These are phyloP conservation scores for Agastache rugosa DNA, from an alignment of 257 asterid species.

Conservation along the genomic window DNA sequence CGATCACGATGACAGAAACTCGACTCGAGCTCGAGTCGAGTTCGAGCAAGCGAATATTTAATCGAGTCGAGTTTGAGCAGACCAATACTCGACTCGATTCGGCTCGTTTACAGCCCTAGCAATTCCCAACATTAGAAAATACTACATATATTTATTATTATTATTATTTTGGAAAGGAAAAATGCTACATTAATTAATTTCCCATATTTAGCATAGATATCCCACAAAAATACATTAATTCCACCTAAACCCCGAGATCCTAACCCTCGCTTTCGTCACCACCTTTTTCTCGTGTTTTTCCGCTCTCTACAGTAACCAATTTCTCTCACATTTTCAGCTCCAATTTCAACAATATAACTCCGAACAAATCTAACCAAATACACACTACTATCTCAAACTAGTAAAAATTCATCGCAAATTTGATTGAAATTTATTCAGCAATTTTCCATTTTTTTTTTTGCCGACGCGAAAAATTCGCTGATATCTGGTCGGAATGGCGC, in stretches of 20 bases:
- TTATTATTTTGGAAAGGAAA: too few relatives aligned
- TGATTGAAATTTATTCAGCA: conserved; percentile 21
- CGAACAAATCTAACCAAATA: conserved; percentile 11
- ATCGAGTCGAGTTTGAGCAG: too few relatives aligned
- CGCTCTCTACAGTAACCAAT: conserved; percentile 37
- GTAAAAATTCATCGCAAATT: background rate
- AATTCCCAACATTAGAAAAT: too few relatives aligned
- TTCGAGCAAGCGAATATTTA: too few relatives aligned
- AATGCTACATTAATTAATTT: background rate
- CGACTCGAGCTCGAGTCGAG: too few relatives aligned
- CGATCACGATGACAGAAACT: too few relatives aligned
- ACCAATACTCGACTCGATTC: too few relatives aligned
- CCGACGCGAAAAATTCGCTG: conserved; percentile 18
- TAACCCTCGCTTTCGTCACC: conserved; percentile 56
- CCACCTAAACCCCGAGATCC: conserved; percentile 48
- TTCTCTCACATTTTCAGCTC: conserved; percentile 18
- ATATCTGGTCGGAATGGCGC: conserved; percentile 64
- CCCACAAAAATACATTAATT: conserved; percentile 7
- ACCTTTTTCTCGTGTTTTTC: conserved; percentile 35
- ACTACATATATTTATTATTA: too few relatives aligned
- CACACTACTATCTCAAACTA: background rate
- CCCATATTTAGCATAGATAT: background rate
- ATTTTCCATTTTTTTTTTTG: background rate
- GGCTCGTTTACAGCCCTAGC: too few relatives aligned
- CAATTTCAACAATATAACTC: conserved; percentile 25